These are phyloP conservation scores for Aspergillus caelatus DNA, from an alignment of 2,329 filamentous ascomycete species.

Conservation along the genomic window DNA sequence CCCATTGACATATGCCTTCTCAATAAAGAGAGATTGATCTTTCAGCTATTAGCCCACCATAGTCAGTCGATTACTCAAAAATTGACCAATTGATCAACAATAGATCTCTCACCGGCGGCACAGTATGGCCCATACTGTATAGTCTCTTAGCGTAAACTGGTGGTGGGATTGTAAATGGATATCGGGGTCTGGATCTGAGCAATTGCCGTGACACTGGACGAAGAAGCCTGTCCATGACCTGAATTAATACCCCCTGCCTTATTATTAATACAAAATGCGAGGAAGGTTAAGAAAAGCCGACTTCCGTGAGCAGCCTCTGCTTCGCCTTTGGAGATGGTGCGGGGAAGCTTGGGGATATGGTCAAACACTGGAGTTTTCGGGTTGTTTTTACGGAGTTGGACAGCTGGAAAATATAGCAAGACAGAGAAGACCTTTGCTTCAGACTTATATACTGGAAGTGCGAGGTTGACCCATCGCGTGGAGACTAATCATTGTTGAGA, in stretches of 20 bases:
- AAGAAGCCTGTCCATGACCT: constrained; percentile 37
- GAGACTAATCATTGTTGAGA: neutral
- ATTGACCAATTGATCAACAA: neutral
- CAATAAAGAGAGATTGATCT: constrained; percentile 81
- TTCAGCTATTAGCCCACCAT: constrained; percentile 56
- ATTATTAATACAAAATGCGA: neutral
- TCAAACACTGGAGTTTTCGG: neutral
- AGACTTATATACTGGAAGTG: neutral
- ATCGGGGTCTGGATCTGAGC: constrained; percentile 36
- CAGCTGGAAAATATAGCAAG: neutral
- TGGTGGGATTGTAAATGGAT: constrained; percentile 39
- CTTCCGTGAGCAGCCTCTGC: neutral
- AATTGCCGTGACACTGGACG: constrained; percentile 42
- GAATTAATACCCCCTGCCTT: constrained; percentile 16
- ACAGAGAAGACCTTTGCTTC: neutral
- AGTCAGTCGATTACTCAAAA: neutral
- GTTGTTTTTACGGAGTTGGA: neutral
- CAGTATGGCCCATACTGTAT: constrained; percentile 46
- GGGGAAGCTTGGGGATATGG: constrained; percentile 5
- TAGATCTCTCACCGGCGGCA: constrained; percentile 39
- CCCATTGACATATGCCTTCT: constrained; percentile 84
- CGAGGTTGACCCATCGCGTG: neutral
- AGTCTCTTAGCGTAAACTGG: constrained; percentile 37
- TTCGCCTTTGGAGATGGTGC: constrained; percentile 4
- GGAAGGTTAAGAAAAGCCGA: neutral